These are phyloP conservation scores for Dryadomyces sulphureus DNA, from an alignment of 2,329 filamentous ascomycete genomes.

Conservation along the genomic window DNA sequence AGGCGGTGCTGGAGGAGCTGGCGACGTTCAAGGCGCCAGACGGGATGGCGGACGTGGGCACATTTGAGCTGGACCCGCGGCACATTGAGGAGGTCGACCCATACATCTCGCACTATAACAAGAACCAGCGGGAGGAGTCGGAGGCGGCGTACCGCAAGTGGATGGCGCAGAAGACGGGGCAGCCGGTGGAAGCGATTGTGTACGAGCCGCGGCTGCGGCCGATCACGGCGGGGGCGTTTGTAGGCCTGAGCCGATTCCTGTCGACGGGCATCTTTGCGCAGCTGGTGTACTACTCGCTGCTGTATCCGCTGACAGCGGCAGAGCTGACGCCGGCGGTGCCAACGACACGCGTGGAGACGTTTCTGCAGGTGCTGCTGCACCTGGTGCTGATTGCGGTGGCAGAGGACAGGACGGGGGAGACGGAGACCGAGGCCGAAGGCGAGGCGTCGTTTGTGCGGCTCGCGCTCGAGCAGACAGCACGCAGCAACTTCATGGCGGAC, in stretches of 20 bases:
- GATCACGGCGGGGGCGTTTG: conserved; percentile 65
- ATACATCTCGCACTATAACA: conserved; percentile 90
- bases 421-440: not conserved
- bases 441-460: conserved; percentile 56
- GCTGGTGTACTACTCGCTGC: conserved; percentile 73
- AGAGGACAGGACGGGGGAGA: conserved; percentile 57
- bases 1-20: conserved; percentile 71
- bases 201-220: conserved; percentile 74
- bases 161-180: conserved; percentile 77
- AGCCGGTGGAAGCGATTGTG: conserved; percentile 67
- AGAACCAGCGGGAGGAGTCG: conserved; percentile 92
- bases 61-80: conserved; percentile 79
- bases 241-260: conserved; percentile 64
- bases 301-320: conserved; percentile 61
- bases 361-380: conserved; percentile 82
- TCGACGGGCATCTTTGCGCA: conserved; percentile 76
- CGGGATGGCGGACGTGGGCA: conserved; percentile 81
- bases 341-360: conserved; percentile 72
- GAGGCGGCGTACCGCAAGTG: conserved; percentile 78
- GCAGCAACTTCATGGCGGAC: conserved; percentile 38
- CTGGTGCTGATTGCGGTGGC: conserved; percentile 71
- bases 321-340: conserved; percentile 61
- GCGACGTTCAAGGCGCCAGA: conserved; percentile 82
- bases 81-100: conserved; percentile 84
- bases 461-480: conserved; percentile 49